These are phyloP conservation scores for Austroboletus festivus DNA, from an alignment of 768 basidiomycete genomes.

Conservation along the genomic window DNA sequence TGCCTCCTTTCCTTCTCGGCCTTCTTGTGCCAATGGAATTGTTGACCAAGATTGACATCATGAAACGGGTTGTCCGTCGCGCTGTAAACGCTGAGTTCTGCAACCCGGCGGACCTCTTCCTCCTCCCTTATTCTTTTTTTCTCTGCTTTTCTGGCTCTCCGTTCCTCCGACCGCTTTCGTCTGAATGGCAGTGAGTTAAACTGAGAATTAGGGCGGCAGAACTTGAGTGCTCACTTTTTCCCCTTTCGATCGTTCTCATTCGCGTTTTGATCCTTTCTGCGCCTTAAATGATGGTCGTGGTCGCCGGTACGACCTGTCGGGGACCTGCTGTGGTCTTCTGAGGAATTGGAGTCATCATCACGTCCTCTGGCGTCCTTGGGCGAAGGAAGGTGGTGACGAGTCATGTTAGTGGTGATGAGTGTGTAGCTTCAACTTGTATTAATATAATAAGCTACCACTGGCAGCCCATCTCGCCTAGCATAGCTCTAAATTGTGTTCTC, in stretches of 20 bases:
- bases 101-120: slow-evolving; percentile 88
- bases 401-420: slow-evolving; percentile 34
- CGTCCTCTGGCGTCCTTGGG: slow-evolving; percentile 25
- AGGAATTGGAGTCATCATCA: slow-evolving; percentile 33
- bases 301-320: slow-evolving; percentile 32
- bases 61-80: slow-evolving; percentile 98
- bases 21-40: slow-evolving; percentile 99
- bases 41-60: slow-evolving; percentile 92
- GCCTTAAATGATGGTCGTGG: slow-evolving; percentile 24
- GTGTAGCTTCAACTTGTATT: too few species aligned
- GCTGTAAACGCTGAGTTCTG: slow-evolving; percentile 94
- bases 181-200: slow-evolving; percentile 37
- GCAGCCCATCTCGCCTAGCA: too few species aligned
- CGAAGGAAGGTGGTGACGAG: slow-evolving; percentile 47
- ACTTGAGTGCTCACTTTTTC: slow-evolving; percentile 44
- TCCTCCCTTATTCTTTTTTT: slow-evolving; percentile 81
- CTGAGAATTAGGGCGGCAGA: neutral
- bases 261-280: slow-evolving; percentile 22
- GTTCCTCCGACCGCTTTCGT: slow-evolving; percentile 82
- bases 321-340: slow-evolving; percentile 30
- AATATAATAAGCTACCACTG: too few species aligned
- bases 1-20: slow-evolving; percentile 91
- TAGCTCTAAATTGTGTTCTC: slow-evolving; percentile 6
- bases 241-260: slow-evolving; percentile 36
- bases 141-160: slow-evolving; percentile 81